A percentile compares a stretch with the other conserved stretches of the same genome.
phyloP scores from a whole-genome alignment of 148 eudicot species.

The Rhododendron ferrugineum region DNA sequence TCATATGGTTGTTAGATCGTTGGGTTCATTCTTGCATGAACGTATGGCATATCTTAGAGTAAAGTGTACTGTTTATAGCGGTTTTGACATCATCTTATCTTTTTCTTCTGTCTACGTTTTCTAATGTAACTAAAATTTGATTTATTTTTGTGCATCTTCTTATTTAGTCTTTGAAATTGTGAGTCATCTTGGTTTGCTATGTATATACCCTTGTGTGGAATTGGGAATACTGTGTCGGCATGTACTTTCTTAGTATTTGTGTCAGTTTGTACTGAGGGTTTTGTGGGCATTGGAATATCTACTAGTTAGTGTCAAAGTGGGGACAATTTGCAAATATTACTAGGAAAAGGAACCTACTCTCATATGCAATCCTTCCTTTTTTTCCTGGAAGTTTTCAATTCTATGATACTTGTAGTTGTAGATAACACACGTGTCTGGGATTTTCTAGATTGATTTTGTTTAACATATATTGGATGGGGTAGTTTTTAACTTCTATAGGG shows the following conservation, averaged over 20 bases:
- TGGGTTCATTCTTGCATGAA: not conserved
- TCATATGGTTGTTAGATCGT: not conserved
- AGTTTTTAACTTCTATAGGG: not conserved
- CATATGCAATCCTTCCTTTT: not conserved
- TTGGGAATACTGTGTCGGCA: not conserved
- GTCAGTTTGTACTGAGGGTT: not conserved
- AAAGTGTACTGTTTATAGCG: not conserved
- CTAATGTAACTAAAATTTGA: not conserved
- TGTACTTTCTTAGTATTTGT: not conserved
- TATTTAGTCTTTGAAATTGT: constrained; percentile 1
- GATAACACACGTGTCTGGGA: not conserved
- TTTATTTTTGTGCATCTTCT: not conserved
- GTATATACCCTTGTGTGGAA: not conserved
- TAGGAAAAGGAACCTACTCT: not conserved
- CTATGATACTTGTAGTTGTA: not conserved
- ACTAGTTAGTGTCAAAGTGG: not conserved
- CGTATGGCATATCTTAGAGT: not conserved
- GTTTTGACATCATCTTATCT: not conserved
- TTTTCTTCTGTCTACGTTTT: not conserved
- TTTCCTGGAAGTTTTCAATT: not conserved
- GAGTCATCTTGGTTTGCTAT: not conserved
- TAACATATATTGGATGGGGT: not conserved
- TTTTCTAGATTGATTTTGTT: not conserved
- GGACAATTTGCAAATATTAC: not conserved
- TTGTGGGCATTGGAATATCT: not conserved